Conservation (phyloP, 208 protist species). For the Wallacemonas collosoma region DNA sequence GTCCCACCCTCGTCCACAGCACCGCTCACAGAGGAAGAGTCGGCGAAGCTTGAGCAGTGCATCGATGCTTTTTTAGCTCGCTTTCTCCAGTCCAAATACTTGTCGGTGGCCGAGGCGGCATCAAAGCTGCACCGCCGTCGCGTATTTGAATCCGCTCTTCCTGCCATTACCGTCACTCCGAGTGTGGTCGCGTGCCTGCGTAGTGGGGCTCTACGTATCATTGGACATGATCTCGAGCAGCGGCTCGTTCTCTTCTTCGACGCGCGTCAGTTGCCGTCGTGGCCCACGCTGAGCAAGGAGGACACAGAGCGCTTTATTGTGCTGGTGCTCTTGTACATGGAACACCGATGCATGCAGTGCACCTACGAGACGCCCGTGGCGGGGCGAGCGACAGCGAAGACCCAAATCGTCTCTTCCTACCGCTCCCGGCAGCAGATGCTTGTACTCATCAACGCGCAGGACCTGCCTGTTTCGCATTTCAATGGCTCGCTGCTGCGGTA, state of each 20-base stretch:
- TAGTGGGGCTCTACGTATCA: conserved; percentile 49
- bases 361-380: conserved; percentile 31
- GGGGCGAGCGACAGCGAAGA: conserved; percentile 13
- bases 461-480: conserved; percentile 37
- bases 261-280: conserved; percentile 26
- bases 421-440: conserved; percentile 52
- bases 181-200: conserved; percentile 45
- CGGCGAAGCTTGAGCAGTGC: conserved; percentile 19
- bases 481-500: conserved; percentile 44
- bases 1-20: conserved; percentile 8
- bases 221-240: conserved; percentile 43
- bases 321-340: conserved; percentile 78
- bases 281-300: conserved; percentile 40
- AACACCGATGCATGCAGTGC: conserved; percentile 42
- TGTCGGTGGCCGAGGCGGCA: conserved; percentile 48
- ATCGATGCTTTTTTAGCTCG: conserved; percentile 68
- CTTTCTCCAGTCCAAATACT: conserved; percentile 51
- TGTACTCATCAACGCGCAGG: conserved; percentile 64
- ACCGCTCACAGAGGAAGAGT: conserved; percentile 1
- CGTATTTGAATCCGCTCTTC: conserved; percentile 54
- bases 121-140: conserved; percentile 61
- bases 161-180: conserved; percentile 57
- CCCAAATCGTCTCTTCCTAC: neutral
- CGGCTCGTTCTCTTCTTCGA: conserved; percentile 64
- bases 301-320: conserved; percentile 61